These are phyloP conservation scores for Cyclotella sp. DNA, from an alignment of 108 stramenopile genomes.

Conservation along the genomic window DNA sequence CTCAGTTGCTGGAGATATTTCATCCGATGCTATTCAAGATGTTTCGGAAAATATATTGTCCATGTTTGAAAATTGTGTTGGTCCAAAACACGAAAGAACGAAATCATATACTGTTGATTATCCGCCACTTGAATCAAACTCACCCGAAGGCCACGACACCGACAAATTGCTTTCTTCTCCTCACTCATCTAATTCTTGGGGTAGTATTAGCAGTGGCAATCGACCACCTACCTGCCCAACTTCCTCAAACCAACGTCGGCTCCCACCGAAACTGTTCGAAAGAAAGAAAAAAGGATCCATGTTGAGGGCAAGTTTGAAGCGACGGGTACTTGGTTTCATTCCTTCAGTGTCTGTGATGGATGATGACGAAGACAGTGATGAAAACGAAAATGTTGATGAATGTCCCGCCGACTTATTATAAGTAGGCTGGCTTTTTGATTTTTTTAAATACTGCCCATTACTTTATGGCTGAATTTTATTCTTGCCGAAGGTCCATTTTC, in stretches of 20 bases:
- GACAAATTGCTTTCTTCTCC: slow-evolving; percentile 17
- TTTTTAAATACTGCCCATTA: background rate
- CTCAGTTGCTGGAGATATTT: slow-evolving; percentile 9
- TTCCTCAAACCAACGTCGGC: slow-evolving; percentile 9
- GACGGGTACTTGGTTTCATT: slow-evolving; percentile 42
- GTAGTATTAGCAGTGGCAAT: slow-evolving; percentile 24
- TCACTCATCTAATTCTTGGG: slow-evolving; percentile 39
- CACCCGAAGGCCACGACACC: background rate
- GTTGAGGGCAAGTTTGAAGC: slow-evolving; percentile 29
- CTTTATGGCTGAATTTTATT: background rate
- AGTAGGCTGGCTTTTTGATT: background rate
- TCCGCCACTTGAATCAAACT: slow-evolving; percentile 3
- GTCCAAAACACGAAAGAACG: slow-evolving; percentile 7
- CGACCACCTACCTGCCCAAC: slow-evolving; percentile 50
- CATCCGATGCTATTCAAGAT: slow-evolving; percentile 25
- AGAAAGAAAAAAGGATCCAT: slow-evolving; percentile 27
- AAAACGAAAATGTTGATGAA: slow-evolving; percentile 32
- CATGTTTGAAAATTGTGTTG: slow-evolving; percentile 16
- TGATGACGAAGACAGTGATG: slow-evolving; percentile 32
- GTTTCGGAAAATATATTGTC: slow-evolving; percentile 28
- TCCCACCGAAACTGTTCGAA: slow-evolving; percentile 10
- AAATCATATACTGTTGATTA: background rate
- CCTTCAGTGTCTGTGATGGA: slow-evolving; percentile 46
- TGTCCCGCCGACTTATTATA: slow-evolving; percentile 40
- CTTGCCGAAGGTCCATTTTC: background rate